Base-by-base conservation (phyloP, 441 rosid genomes). In the Corymbia calophylla region DNA sequence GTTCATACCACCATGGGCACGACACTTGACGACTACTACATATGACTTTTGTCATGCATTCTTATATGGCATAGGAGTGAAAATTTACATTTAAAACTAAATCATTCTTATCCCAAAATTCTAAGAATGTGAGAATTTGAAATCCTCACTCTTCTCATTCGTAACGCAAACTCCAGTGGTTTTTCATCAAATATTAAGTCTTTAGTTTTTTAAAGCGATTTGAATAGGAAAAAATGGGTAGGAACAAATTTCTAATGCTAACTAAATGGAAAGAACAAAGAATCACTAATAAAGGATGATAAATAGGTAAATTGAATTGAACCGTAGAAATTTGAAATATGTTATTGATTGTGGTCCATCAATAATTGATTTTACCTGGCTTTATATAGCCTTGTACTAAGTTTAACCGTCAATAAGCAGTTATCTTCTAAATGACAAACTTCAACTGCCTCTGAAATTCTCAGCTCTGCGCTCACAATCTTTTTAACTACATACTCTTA, bases 191-290 rank as follows among this genome's bases (percentile, higher is more conserved):
- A 62, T 12, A 0, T 62, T 62, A n/a, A 1, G 29, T 62, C 68
- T 29, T 62, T 62, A 0, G 0, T 29, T 62, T 13, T 62, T 62
- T 12, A 62, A 62, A 31, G 3, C 0, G 2, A 62, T 29, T 62
- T 0, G 14, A 29, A 13, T 2, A 29, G 0, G 0, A 62, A 13
- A 1, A 12, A 56, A 23, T 56, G 10, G 62, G 1, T 56, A 0
- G 29, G 14, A 56, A 56, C 6, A 56, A 21, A 23, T 23, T 56
- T 27, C 6, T 2, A 0, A 23, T 56, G 14, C 62, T 56, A 23
- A 2, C 14, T 56, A 23, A 56, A 56, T 56, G 23, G 29, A 56
- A 56, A 56, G 6, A 23, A 56, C 25, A 0, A 56, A 56, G 9
- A 56, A 56, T 56, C 1, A 56, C 29, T 0, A 23, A 56, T 56